Base-by-base conservation (phyloP, 305 asterid genomes). In the Solanum aculeatissimum region DNA sequence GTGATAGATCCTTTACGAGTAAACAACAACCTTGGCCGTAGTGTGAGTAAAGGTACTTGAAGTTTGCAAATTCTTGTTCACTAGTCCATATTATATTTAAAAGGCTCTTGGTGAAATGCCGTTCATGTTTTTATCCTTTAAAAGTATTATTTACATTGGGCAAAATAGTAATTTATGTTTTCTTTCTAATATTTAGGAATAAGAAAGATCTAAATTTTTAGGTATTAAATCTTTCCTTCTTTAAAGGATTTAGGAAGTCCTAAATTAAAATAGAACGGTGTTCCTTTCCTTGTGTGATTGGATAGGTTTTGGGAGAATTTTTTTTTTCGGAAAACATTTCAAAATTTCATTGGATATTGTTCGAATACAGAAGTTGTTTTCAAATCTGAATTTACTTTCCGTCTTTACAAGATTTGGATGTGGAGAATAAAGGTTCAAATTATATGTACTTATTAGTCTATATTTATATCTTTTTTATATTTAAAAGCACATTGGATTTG, bases 11-110 rank as follows among this genome's bases (percentile, higher is more conserved):
- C 99, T 80, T 87, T 96, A 83, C 98, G 98, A 32, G 95, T 91
- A 85, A 93, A 91, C 93, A 96, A 96, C 92, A 96, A 96, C 87
- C 99, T 96, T 80, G 99, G 98, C 29, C 99, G 98, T 69, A 96
- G 99, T 86, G 99, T 96, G 85, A 95, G 95, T 88, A 95, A 93
- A 96, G 98, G 98, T 96, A 93, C 77, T 80, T 68, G 62, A 32
- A 23, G 12, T 42, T 80, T 14, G 47, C 9, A 18, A 29, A 69
- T 80, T 32, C 70, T 71, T 25, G 72, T 60, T 72, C 47, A 29
- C 47, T 77, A 77, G 32, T 65, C n/a, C 25, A 18, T 65, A 63
- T 9, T 29, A 29, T 65, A 65, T 27, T 63, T 2, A 10, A 29
- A 15, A 27, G 12, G 71, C 43, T 21, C 71, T 65, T 29, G 3